These are phyloP conservation scores for Jamesozyma spencerorum DNA, from an alignment of 805 yeast genomes.

Conservation along the genomic window DNA sequence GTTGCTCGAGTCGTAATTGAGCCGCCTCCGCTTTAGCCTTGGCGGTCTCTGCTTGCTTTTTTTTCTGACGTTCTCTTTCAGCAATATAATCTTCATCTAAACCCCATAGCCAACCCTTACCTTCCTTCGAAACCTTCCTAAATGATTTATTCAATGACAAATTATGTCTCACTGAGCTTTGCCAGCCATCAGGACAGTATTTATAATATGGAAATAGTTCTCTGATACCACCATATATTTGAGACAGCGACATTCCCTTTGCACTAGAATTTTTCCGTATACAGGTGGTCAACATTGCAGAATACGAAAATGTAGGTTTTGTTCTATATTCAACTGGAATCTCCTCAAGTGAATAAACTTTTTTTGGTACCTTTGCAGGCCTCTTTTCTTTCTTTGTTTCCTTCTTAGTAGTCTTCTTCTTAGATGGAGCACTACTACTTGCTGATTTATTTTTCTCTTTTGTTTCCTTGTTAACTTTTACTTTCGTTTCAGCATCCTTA, in stretches of 20 bases:
- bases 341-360: slow-evolving; percentile 66
- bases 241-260: slow-evolving; percentile 72
- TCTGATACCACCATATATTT: slow-evolving; percentile 78
- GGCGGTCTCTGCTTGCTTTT: slow-evolving; percentile 56
- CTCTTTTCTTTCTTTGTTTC: slow-evolving; percentile 42
- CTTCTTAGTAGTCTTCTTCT: slow-evolving; percentile 31
- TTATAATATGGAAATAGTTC: slow-evolving; percentile 84
- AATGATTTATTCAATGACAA: slow-evolving; percentile 80
- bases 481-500: neutral
- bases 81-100: slow-evolving; percentile 76
- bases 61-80: slow-evolving; percentile 69
- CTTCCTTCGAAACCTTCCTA: slow-evolving; percentile 69
- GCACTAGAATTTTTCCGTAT: slow-evolving; percentile 56
- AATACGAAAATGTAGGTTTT: slow-evolving; percentile 77
- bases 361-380: slow-evolving; percentile 46
- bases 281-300: slow-evolving; percentile 72
- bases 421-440: slow-evolving; percentile 26
- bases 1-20: slow-evolving; percentile 43
- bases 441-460: slow-evolving; percentile 6
- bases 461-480: slow-evolving; percentile 8
- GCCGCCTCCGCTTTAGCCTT: slow-evolving; percentile 52
- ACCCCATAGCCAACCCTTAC: slow-evolving; percentile 95
- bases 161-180: slow-evolving; percentile 84
- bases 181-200: slow-evolving; percentile 98
- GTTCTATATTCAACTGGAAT: slow-evolving; percentile 80